Base-by-base conservation (phyloP, 1,139 yeast species). In the Saccharomyces hybrid region DNA sequence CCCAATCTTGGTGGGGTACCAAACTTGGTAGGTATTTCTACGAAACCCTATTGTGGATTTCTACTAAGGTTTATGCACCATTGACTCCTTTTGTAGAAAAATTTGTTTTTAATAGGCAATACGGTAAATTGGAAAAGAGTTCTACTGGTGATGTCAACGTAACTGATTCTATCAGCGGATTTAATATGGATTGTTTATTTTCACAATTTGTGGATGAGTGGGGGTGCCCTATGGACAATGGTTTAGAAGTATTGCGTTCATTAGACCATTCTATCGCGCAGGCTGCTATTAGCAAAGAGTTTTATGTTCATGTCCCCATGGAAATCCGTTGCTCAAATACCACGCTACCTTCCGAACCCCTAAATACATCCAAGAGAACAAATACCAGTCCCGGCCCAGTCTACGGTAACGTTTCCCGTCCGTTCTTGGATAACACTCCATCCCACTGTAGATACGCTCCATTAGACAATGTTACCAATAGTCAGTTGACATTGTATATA, bases 171-270 rank as follows among this genome's bases (percentile, higher is more conserved):
- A 91, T 87, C 38, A 91, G 87, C 59, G 96, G 91, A 1, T 82
- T 91, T 65, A 90, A 89, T 69, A 89, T 93, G 96, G 98, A 93
- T 73, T 93, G 99, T 69, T 75, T 91, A 61, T 93, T 90, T 70
- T 84, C 91, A 50, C 99, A 93, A 71, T 91, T 86, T 73, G 99
- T 93, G 54, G 84, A 91, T 68, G 99, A 93, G 73, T 93, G 99
- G 99, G 89, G 93, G 13, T 82, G 95, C 54, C 98, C 98, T 31
- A 75, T 93, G 66, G 77, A 74, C 28, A 79, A 81, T 57, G 98
- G 98, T 8, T 84, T 83, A 7, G 84, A 83, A 52, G 83, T 86
- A 11, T 78, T 91, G 60, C 76, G 79, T 53, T 75, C 86, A 52
- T 75, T 91, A 59, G 81, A 86, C 57, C 77, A 76, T 26, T 78